phyloP scores from a whole-genome alignment of 768 basidiomycete species.

The Russula brevipes region DNA sequence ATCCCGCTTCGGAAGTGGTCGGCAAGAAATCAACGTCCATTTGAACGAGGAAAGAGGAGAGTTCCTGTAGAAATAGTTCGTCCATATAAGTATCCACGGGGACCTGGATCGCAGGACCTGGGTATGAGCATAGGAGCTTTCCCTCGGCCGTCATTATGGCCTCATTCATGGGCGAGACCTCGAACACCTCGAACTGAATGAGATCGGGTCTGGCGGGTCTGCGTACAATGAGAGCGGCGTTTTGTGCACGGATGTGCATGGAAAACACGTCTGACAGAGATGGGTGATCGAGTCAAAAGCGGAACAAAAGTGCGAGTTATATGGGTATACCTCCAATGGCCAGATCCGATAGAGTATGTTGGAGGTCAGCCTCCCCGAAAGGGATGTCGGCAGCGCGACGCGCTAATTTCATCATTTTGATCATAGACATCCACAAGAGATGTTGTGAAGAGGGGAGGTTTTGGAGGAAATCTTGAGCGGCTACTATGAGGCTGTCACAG shows the following conservation, averaged over 20 bases:
- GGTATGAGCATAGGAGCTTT: slow-evolving; percentile 44
- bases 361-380: neutral
- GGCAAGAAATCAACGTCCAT: slow-evolving; percentile 35
- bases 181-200: slow-evolving; percentile 44
- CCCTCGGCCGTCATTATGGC: slow-evolving; percentile 38
- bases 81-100: slow-evolving; percentile 31
- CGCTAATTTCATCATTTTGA: slow-evolving; percentile 6
- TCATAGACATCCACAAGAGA: slow-evolving; percentile 6
- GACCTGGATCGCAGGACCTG: slow-evolving; percentile 41
- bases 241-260: slow-evolving; percentile 42
- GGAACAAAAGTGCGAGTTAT: neutral
- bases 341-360: slow-evolving; percentile 1
- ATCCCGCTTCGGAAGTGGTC: no score
- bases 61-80: slow-evolving; percentile 32
- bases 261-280: slow-evolving; percentile 34
- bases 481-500: neutral
- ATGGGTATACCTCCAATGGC: slow-evolving; percentile 1
- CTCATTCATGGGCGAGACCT: slow-evolving; percentile 37
- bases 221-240: slow-evolving; percentile 41
- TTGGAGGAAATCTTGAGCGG: neutral
- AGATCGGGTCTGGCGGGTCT: neutral
- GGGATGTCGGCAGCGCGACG: neutral
- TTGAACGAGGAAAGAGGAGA: slow-evolving; percentile 37
- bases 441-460: neutral
- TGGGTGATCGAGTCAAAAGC: neutral